Evolutionary conservation across 768 basidiomycete genomes (phyloP).

Genomic region (Thelephora ganbajun): DNA sequence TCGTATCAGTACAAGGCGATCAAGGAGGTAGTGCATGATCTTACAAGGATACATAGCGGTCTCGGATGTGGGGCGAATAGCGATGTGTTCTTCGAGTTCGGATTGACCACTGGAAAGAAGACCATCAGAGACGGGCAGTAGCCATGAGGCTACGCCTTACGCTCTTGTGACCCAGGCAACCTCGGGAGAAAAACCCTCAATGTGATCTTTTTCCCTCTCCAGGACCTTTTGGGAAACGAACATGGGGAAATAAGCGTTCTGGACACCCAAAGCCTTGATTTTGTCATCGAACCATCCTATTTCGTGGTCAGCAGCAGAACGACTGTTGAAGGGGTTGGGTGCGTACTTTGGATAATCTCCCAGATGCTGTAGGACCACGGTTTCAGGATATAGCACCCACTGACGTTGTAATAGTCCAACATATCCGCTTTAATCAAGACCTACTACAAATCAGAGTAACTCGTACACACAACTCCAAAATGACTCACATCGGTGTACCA

Average conservation of each 20-base stretch:
- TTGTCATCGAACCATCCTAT: conserved; percentile 84
- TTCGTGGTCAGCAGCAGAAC: conserved; percentile 1
- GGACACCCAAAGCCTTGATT: conserved; percentile 90
- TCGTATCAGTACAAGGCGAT: neutral
- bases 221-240: conserved; percentile 87
- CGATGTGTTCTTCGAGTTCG: conserved; percentile 93
- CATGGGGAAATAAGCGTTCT: conserved; percentile 99
- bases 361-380: conserved; percentile 97
- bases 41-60: conserved; percentile 98
- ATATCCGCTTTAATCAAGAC: conserved; percentile 97
- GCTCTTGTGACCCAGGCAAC: conserved; percentile 99
- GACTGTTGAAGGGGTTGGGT: neutral
- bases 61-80: conserved; percentile 96
- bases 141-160: conserved; percentile 22
- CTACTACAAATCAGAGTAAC: conserved; percentile 24
- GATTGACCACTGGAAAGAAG: conserved; percentile 54
- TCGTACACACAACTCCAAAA: neutral
- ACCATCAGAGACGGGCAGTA: neutral
- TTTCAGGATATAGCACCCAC: conserved; percentile 96
- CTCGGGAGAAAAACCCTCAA: conserved; percentile 98
- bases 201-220: conserved; percentile 95
- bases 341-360: conserved; percentile 84
- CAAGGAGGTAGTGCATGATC: conserved; percentile 12
- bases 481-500: conserved; percentile 83
- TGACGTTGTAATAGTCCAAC: conserved; percentile 98